Percentiles rank a stretch among this genome's conserved stretches.
These are phyloP conservation scores for Krasilnikovozyma curviuscula DNA, from an alignment of 768 basidiomycete species.

Conservation along the genomic window DNA sequence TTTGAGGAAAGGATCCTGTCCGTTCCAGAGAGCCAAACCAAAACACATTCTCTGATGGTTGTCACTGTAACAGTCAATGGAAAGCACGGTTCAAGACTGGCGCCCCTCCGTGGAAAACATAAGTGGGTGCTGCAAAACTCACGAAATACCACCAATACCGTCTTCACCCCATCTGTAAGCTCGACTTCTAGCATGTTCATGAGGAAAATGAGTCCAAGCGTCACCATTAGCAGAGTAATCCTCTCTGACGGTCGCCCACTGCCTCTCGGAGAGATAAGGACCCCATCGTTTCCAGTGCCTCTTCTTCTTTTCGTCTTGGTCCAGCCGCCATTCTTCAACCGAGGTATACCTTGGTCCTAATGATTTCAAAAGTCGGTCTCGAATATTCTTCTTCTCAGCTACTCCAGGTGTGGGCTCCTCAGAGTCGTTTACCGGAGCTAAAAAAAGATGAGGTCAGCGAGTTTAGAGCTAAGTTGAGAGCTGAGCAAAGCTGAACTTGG, in stretches of 20 bases:
- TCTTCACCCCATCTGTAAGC: constrained; percentile 99
- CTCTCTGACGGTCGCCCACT: constrained; percentile 98
- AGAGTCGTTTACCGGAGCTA: constrained; percentile 22
- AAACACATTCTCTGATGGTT: constrained; percentile 91
- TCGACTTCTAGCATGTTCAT: constrained; percentile 56
- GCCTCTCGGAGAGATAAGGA: constrained; percentile 87
- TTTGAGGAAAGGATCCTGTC: constrained; percentile 78
- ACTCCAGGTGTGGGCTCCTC: constrained; percentile 1
- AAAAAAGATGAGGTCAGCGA: too few relatives aligned
- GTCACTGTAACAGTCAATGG: constrained; percentile 30
- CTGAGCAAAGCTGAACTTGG: too few relatives aligned
- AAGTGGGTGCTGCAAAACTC: constrained; percentile 6
- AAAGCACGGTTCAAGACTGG: neutral
- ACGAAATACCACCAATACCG: constrained; percentile 83
- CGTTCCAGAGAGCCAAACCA: constrained; percentile 84
- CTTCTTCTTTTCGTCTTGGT: constrained; percentile 57
- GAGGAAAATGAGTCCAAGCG: constrained; percentile 76
- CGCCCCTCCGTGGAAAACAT: neutral
- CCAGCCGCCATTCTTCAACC: constrained; percentile 28
- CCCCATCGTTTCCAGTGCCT: constrained; percentile 98
- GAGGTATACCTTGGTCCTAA: neutral
- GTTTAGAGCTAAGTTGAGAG: too few relatives aligned
- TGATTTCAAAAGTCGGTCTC: constrained; percentile 7
- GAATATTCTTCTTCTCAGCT: constrained; percentile 22
- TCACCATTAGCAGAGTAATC: constrained; percentile 95